These are phyloP conservation scores for Cladosporium sphaerospermum DNA, from an alignment of 2,329 filamentous ascomycete species.

Conservation along the genomic window DNA sequence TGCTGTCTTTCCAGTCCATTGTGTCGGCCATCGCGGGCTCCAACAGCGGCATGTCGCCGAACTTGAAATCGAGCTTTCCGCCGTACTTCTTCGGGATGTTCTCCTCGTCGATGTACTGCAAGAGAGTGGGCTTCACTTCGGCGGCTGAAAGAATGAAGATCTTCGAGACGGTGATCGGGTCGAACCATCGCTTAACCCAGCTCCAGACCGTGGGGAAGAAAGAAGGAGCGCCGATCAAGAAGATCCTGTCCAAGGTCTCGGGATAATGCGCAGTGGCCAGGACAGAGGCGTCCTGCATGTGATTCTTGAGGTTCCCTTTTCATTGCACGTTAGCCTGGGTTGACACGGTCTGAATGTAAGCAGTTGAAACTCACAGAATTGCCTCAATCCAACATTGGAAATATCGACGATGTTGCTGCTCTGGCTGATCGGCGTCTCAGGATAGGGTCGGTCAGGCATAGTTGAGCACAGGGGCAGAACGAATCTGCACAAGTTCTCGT, in stretches of 20 bases:
- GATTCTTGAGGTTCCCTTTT: conserved; percentile 67
- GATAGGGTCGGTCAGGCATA: conserved; percentile 62
- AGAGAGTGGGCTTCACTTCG: conserved; percentile 71
- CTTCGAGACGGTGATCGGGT: conserved; percentile 53
- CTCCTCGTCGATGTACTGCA: conserved; percentile 70
- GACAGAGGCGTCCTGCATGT: conserved; percentile 88
- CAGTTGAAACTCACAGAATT: conserved; percentile 49
- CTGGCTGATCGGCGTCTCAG: conserved; percentile 80
- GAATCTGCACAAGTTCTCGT: conserved; percentile 87
- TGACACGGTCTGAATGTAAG: background rate
- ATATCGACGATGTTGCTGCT: conserved; percentile 96
- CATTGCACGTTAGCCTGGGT: conserved; percentile 40
- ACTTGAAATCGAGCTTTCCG: conserved; percentile 75
- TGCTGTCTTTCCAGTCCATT: conserved; percentile 36
- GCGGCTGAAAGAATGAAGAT: conserved; percentile 77
- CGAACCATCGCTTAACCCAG: conserved; percentile 81
- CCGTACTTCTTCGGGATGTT: conserved; percentile 90
- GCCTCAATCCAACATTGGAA: conserved; percentile 75
- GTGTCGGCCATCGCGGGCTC: conserved; percentile 48
- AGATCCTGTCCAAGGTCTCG: conserved; percentile 82
- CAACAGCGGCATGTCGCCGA: conserved; percentile 67
- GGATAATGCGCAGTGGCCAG: conserved; percentile 92
- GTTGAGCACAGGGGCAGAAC: conserved; percentile 78
- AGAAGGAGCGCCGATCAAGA: conserved; percentile 79
- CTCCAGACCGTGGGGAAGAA: conserved; percentile 94